Evolutionary conservation across 2,329 filamentous ascomycete genomes (phyloP), one percentile per base, ranked within the genome.

Genomic region (Epichloe typhina): DNA sequence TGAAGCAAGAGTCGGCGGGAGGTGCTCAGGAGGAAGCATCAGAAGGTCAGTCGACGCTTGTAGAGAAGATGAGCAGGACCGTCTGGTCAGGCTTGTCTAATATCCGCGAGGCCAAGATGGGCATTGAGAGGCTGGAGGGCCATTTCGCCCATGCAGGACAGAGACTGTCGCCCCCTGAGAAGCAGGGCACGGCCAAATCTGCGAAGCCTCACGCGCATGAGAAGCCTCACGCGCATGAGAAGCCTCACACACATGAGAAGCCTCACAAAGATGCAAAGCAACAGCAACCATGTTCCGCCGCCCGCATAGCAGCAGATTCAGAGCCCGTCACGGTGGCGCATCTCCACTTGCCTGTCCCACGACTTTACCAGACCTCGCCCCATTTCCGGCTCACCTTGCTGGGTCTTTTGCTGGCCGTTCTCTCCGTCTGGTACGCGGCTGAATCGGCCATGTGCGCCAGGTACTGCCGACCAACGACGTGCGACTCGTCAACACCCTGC

Each of bases 91-190:
- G 73, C 3, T 64, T 79, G 5, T 62, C 69, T 33, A 71, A 72
- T 19, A 77, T 82, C 35, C 75, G 71, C 40, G 74, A 70, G 13
- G 75, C 76, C 19, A 78, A 76, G 55, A 70, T 73, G 49, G 78
- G 79, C 11, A 82, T 83, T 47, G 76, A 79, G 58, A 70, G 76
- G 9, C 66, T 82, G 6, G 75, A 80, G 58, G 70, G 72, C 53
- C 70, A 72, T 51, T 69, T 82, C 17, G 67, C 69, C 9, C 68
- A 71, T 41, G 59, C 60, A 3, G 66, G 72, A 47, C 59, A 55
- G 33, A 59, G 58, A 42, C 47, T 52, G 17, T 15, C 49, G 35
- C 1, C 31, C 26, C 11, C 54, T 55, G 44, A 52, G 43, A 36
- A 38, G 15, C n/a, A 47, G 42, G 31, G 46, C 8, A 40, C 15